Conservation (phyloP, 139 green algal genomes). For the Micractinium sp. region DNA sequence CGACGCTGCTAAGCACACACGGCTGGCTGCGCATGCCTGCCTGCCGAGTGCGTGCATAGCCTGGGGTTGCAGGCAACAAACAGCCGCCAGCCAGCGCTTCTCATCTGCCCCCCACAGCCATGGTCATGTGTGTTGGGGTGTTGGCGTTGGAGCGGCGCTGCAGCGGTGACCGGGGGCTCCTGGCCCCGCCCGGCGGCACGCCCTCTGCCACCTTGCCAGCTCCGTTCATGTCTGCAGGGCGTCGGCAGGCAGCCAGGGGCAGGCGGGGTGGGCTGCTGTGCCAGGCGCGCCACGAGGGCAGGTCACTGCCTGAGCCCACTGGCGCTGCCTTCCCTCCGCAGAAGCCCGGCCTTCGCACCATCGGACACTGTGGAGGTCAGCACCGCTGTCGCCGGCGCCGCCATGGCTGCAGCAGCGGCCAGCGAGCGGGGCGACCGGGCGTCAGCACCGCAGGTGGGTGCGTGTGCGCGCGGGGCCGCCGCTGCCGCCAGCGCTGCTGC, state of each 20-base stretch:
- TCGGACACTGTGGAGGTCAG: background rate
- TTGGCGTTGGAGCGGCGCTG: conserved; percentile 1
- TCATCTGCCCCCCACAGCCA: too few species aligned
- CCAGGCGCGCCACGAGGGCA: background rate
- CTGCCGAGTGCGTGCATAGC: background rate
- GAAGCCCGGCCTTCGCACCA: background rate
- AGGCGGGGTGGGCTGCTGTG: background rate
- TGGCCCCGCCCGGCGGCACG: background rate
- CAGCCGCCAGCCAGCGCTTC: background rate
- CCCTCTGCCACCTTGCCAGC: background rate
- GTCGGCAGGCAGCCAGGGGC: background rate
- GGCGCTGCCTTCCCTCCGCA: background rate
- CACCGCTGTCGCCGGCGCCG: background rate
- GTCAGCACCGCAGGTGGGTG: background rate
- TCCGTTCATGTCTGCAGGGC: background rate
- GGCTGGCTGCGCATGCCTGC: background rate
- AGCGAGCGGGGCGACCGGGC: background rate
- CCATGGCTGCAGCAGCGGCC: background rate
- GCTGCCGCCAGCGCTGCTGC: too few species aligned
- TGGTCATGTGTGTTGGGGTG: background rate
- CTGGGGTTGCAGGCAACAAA: background rate
- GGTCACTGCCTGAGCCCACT: background rate
- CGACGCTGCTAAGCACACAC: background rate
- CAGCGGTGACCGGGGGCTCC: background rate
- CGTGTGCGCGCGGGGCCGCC: too few species aligned